A percentile compares a stretch with the other conserved stretches of the same genome.
These are phyloP conservation scores for Solanum pimpinellifolium DNA, from an alignment of 257 asterid species.

Conservation along the genomic window DNA sequence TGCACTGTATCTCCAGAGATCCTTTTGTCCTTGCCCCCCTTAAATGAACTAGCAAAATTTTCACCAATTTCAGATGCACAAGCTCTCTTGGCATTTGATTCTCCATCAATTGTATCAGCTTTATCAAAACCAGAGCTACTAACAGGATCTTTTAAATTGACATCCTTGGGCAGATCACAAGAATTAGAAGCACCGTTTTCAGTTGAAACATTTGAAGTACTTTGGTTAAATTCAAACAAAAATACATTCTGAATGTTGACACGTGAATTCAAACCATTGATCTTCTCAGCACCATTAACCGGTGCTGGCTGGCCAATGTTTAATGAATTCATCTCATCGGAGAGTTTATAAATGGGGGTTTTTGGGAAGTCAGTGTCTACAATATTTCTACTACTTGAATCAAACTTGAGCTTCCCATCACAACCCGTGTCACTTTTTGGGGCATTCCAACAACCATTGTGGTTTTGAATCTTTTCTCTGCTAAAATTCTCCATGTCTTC, in stretches of 20 bases:
- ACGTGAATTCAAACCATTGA: slow-evolving; percentile 1
- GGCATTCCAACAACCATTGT: slow-evolving; percentile 5
- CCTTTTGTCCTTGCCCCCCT: background rate
- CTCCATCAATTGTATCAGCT: background rate
- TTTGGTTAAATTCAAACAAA: slow-evolving; percentile 25
- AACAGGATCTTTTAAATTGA: background rate
- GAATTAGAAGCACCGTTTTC: background rate
- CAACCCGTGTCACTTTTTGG: background rate
- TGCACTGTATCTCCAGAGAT: background rate
- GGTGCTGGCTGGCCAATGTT: slow-evolving; percentile 33
- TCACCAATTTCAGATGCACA: background rate
- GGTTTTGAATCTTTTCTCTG: slow-evolving; percentile 13
- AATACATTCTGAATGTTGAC: slow-evolving; percentile 15
- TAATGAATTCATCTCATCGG: slow-evolving; percentile 45
- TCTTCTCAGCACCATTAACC: slow-evolving; percentile 12
- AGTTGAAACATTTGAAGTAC: slow-evolving; percentile 7
- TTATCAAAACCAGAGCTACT: slow-evolving; percentile 1
- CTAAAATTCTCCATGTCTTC: slow-evolving; percentile 12
- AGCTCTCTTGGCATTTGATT: background rate
- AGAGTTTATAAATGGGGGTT: slow-evolving; percentile 28
- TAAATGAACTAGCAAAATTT: background rate
- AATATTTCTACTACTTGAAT: slow-evolving; percentile 9
- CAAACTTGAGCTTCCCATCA: slow-evolving; percentile 9
- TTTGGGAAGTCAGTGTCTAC: slow-evolving; percentile 21
- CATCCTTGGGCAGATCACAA: slow-evolving; percentile 1